phyloP scores from a whole-genome alignment of 75 land plant species.

The Ceratopteris richardii region DNA sequence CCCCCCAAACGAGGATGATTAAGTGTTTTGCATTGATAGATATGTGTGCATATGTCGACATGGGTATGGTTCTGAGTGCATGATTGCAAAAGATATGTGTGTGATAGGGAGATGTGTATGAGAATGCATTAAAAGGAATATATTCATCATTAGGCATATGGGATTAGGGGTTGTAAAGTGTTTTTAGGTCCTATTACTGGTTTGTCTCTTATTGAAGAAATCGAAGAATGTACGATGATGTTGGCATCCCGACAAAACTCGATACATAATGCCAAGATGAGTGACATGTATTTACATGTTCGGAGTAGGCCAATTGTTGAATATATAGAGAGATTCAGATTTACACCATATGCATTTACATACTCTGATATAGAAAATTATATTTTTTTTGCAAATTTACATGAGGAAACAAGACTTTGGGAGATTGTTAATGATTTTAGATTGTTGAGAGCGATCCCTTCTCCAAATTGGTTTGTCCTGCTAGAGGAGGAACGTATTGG shows the following conservation, averaged over 20 bases:
- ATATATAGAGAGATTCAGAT: conserved; percentile 50
- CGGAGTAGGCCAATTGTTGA: conserved; percentile 92
- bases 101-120: no score
- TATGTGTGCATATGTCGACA: no score
- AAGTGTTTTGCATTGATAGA: no score
- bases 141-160: no score
- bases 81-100: no score
- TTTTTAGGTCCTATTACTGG: conserved; percentile 80
- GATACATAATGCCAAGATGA: conserved; percentile 58
- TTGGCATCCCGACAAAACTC: conserved; percentile 87
- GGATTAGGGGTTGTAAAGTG: conserved; percentile 71
- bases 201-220: conserved; percentile 67
- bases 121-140: no score
- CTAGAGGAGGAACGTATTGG: conserved; percentile 43
- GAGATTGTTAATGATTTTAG: conserved; percentile 86
- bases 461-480: conserved; percentile 84
- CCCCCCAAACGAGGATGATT: no score
- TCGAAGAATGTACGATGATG: conserved; percentile 57
- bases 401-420: conserved; percentile 87
- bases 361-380: conserved; percentile 69
- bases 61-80: no score
- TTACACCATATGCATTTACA: conserved; percentile 69
- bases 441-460: conserved; percentile 78
- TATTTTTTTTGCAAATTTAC: conserved; percentile 43
- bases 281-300: conserved; percentile 80